These are phyloP conservation scores for Exophiala calicioides DNA, from an alignment of 2,329 filamentous ascomycete species.

Conservation along the genomic window DNA sequence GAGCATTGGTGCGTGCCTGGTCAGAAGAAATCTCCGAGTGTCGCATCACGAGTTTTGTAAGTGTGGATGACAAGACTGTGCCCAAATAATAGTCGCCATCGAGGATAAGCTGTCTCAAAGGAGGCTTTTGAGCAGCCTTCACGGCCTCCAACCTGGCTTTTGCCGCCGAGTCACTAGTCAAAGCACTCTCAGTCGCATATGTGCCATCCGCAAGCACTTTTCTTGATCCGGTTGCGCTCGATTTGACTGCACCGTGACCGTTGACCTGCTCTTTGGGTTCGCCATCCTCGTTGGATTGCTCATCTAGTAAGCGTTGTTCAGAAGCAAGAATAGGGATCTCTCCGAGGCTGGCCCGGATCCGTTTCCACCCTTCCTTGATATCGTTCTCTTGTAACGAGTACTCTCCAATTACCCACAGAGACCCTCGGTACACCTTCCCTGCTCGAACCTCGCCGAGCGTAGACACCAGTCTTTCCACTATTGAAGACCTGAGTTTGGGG, in stretches of 20 bases:
- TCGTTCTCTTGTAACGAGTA: conserved; percentile 93
- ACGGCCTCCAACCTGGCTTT: conserved; percentile 93
- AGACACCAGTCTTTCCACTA: conserved; percentile 83
- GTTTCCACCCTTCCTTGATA: conserved; percentile 95
- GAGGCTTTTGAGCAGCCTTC: conserved; percentile 94
- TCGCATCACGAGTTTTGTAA: conserved; percentile 97
- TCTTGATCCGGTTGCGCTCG: conserved; percentile 65
- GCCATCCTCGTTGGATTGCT: conserved; percentile 70
- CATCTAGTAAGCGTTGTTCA: conserved; percentile 87
- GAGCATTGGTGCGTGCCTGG: conserved; percentile 81
- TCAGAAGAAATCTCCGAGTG: conserved; percentile 91
- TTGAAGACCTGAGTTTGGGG: conserved; percentile 81
- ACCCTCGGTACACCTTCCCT: conserved; percentile 95
- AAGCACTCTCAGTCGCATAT: conserved; percentile 92
- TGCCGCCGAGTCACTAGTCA: conserved; percentile 87
- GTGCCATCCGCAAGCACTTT: conserved; percentile 95
- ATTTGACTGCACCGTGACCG: conserved; percentile 77
- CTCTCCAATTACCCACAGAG: conserved; percentile 96
- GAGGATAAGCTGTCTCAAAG: conserved; percentile 88
- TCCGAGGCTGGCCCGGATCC: conserved; percentile 87
- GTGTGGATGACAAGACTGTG: conserved; percentile 89
- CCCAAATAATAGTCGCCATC: conserved; percentile 97
- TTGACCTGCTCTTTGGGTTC: conserved; percentile 70
- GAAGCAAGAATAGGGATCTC: conserved; percentile 97
- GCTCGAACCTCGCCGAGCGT: conserved; percentile 91